phyloP scores from a whole-genome alignment of 1,139 yeast genomes.

The Candida gigantensis region DNA sequence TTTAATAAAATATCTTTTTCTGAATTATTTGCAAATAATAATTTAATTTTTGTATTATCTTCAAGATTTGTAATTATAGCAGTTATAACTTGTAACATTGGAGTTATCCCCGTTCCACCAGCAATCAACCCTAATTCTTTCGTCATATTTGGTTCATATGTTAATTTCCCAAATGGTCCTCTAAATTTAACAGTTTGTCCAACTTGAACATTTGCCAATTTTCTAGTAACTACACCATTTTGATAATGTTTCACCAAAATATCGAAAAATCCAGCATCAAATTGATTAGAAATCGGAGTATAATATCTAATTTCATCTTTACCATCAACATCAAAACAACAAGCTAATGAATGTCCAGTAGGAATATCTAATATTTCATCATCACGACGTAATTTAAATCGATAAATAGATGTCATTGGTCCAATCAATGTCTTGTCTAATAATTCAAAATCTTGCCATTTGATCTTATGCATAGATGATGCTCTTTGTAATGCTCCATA shows the following conservation, averaged over 20 bases:
- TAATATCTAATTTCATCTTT: constrained; percentile 67
- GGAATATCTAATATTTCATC: constrained; percentile 66
- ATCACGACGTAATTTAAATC: constrained; percentile 63
- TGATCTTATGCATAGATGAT: constrained; percentile 47
- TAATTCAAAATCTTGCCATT: constrained; percentile 67
- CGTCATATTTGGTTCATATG: constrained; percentile 60
- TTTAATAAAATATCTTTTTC: constrained; percentile 71
- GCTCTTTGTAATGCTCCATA: constrained; percentile 50
- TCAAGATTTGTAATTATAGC: constrained; percentile 66
- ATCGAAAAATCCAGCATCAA: constrained; percentile 73
- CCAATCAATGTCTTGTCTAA: constrained; percentile 71
- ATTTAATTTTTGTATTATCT: constrained; percentile 58
- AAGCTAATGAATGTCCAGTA: constrained; percentile 75
- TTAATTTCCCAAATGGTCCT: constrained; percentile 77
- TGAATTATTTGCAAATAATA: constrained; percentile 71
- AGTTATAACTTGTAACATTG: constrained; percentile 68
- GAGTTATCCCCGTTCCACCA: constrained; percentile 85
- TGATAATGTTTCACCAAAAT: constrained; percentile 72
- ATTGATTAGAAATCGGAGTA: constrained; percentile 71
- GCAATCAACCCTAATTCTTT: constrained; percentile 68
- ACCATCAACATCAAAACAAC: constrained; percentile 55
- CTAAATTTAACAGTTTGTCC: constrained; percentile 70
- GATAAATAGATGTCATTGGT: constrained; percentile 68
- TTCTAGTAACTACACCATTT: constrained; percentile 65
- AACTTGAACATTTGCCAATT: constrained; percentile 60